Evolutionary conservation across 1,139 yeast species (phyloP), one percentile per base, ranked within the genome.

Genomic region (Entelexis sorbosivorans): DNA sequence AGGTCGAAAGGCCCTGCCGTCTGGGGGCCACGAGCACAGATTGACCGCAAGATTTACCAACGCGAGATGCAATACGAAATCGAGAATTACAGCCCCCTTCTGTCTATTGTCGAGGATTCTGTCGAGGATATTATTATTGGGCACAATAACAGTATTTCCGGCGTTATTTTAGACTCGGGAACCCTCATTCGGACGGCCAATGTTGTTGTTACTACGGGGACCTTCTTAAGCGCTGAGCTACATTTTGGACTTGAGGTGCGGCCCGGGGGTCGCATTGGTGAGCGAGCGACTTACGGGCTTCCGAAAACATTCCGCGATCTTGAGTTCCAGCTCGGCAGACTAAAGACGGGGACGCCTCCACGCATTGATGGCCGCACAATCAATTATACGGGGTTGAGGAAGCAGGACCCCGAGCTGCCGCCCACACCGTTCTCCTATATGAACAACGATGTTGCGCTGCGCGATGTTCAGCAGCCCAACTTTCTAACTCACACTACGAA

Each of bases 1-100:
- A 75, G 82, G 45, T 83, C 95, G 3, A 77, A 87, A 59, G 99
- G 99, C 0, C 87, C 97, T 0, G 98, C 98, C 0, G 98, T 89
- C 1, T 95, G 96, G 85, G 98, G 98, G 0, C 97, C 97, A 7
- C 69, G 99, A 54, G 96, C 96, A 1, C 98, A 93, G 65, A 91
- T 93, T 32, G 98, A 93, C 66, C 72, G 99, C 56, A 71, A 77
- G 47, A 74, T 89, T 3, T 93, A 91, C 64, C 71, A 83, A 61
- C 63, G 66, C 13, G 93, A 85, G 61, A 91, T 91, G 97, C 95
- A 86, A 63, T 60, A 65, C 3, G 81, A 73, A 55, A 73, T 93
- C 20, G 66, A 69, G 46, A 60, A 57, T 40, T 89, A 88, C 67
- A 44, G 53, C 33, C 69, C 74, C 6, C 77, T 82, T 55, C 71